Evolutionary conservation across 768 basidiomycete genomes (phyloP).

Genomic region (Sporobolomyces pararoseus): DNA sequence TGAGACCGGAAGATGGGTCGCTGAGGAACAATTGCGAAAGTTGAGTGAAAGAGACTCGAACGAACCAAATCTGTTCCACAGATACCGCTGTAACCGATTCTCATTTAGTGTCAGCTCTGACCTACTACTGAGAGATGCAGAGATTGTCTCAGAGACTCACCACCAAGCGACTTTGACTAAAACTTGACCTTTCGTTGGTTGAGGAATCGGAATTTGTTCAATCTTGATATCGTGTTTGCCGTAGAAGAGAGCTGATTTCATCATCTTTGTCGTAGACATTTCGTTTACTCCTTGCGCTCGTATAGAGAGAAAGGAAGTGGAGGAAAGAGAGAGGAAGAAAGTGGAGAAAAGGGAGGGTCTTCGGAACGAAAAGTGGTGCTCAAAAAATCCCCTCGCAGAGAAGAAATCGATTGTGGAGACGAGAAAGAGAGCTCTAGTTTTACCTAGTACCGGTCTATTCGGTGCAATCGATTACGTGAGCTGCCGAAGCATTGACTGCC

Average conservation of each 20-base stretch:
- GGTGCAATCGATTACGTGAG: neutral
- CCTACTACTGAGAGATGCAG: neutral
- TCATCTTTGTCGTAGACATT: slow-evolving; percentile 31
- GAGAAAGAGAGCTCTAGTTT: too few species aligned
- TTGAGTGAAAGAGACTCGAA: neutral
- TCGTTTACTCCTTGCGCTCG: neutral
- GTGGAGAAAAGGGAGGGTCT: neutral
- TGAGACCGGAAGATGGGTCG: neutral
- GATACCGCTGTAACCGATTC: slow-evolving; percentile 45
- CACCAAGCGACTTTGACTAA: slow-evolving; percentile 55
- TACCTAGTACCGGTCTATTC: neutral
- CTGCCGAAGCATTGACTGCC: too few species aligned
- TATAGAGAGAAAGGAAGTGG: neutral
- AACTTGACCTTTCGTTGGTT: slow-evolving; percentile 48
- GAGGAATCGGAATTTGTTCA: slow-evolving; percentile 50
- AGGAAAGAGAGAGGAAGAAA: neutral
- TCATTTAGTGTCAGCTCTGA: neutral
- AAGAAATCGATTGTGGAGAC: too few species aligned
- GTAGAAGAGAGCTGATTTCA: slow-evolving; percentile 56
- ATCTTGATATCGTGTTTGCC: slow-evolving; percentile 54
- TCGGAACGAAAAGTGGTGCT: neutral
- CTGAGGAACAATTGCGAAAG: neutral
- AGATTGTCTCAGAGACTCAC: slow-evolving; percentile 3
- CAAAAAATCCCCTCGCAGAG: neutral
- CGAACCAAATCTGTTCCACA: slow-evolving; percentile 49